A percentile compares a stretch with the other conserved stretches of the same genome.
phyloP scores from a whole-genome alignment of 352 stramenopile genomes.

The Phytophthora pisi region DNA sequence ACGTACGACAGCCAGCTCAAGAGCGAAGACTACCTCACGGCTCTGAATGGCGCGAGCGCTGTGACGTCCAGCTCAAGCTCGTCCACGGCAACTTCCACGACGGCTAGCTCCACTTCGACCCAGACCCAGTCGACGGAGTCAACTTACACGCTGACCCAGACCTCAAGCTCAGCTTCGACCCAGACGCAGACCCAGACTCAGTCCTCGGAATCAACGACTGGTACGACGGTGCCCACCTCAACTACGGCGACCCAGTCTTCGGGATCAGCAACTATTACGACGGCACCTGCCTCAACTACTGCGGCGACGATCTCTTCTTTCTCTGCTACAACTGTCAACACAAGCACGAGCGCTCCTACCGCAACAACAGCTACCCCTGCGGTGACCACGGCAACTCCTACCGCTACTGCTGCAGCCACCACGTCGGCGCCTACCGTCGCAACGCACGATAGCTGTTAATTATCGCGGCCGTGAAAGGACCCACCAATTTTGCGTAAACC shows the following conservation, averaged over 20 bases:
- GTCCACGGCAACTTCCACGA: conserved; percentile 12
- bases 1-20: conserved; percentile 55
- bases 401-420: background rate
- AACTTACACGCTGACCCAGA: conserved; percentile 2
- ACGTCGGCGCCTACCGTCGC: background rate
- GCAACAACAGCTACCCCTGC: background rate
- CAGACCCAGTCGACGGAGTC: conserved; percentile 3
- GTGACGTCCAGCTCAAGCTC: conserved; percentile 29
- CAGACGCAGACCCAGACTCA: background rate
- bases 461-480: background rate
- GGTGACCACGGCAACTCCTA: background rate
- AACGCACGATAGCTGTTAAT: background rate
- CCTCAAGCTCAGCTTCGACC: background rate
- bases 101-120: background rate
- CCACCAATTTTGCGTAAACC: background rate
- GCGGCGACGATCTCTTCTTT: background rate
- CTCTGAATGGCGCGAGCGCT: conserved; percentile 12
- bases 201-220: background rate
- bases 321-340: background rate
- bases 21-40: conserved; percentile 35
- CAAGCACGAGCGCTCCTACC: background rate
- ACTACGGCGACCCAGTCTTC: background rate
- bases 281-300: background rate
- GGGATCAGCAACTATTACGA: background rate
- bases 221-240: background rate